A percentile compares a stretch with the other conserved stretches of the same genome.
Conservation (phyloP, 129 eudicot genomes). For the Pseudognaphalium luteoalbum region DNA sequence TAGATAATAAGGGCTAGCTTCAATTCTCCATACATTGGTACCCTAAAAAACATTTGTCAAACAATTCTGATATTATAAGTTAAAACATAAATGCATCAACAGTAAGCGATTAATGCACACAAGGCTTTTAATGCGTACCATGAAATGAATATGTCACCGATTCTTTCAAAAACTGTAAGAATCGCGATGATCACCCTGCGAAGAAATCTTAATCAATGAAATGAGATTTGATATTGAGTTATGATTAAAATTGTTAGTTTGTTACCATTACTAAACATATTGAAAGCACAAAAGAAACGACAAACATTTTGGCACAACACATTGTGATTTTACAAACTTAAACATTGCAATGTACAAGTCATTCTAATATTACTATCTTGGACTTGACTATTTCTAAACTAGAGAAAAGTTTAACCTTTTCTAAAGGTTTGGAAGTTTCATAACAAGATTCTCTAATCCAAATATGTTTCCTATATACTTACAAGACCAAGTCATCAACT, state of each 20-base stretch:
- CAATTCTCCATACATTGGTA: constrained; percentile 91
- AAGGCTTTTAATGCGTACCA: constrained; percentile 49
- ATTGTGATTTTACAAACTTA: neutral
- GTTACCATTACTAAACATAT: neutral
- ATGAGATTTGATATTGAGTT: neutral
- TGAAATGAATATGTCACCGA: constrained; percentile 69
- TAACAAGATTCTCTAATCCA: constrained; percentile 11
- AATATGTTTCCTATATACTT: constrained; percentile 11
- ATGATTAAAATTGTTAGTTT: neutral
- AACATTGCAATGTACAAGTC: neutral
- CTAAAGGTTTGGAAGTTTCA: neutral
- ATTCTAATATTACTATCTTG: neutral
- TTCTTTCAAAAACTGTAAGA: constrained; percentile 61
- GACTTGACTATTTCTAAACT: neutral
- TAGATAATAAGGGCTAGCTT: constrained; percentile 86
- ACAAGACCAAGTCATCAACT: constrained; percentile 21
- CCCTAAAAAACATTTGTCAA: constrained; percentile 41
- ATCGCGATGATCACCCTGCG: constrained; percentile 82
- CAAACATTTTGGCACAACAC: neutral
- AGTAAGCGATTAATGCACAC: neutral
- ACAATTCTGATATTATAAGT: constrained; percentile 20
- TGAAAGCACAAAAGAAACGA: neutral
- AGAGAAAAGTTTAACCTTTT: constrained; percentile 9
- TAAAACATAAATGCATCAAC: constrained; percentile 4
- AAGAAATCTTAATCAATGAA: constrained; percentile 20